Evolutionary conservation across 2,329 filamentous ascomycete species (phyloP), one percentile per base, ranked within the genome.

Genomic region (Diplodia scrobiculata): DNA sequence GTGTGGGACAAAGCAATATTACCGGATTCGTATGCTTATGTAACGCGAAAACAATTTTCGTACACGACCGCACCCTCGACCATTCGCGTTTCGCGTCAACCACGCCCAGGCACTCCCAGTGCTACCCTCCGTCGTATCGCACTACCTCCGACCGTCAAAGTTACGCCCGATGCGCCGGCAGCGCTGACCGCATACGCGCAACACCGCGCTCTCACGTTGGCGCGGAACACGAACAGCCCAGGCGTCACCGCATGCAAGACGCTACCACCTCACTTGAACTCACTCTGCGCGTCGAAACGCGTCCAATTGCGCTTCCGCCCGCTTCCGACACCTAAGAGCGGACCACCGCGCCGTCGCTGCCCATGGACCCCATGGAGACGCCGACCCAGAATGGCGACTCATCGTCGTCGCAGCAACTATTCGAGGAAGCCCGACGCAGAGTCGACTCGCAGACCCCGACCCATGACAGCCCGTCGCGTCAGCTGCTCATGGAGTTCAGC

Each of bases 401-500:
- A n/a, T 53, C 63, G 47, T 53, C 63, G 47, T 47, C 62, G 54
- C 52, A 47, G 32, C 52, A 66, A 27, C 60, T 66, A 19, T 45
- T 62, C 47, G 19, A 47, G 13, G 66, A 67, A 52, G 34, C 52
- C 36, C 52, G 36, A 11, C 60, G 62, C n/a, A 25, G 41, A 34
- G 47, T 27, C 47, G 62, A 59, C 29, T 52, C 66, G 47, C 38
- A 51, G 13, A 48, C 41, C 5, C 50, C 29, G 36, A 45, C 51
- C 58, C 25, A 72, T 34, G 74, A 77, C 34, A 78, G 76, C 63
- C 76, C 76, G 2, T 72, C 73, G 1, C 72, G 73, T 27, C 73
- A 75, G 62, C 69, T 80, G 19, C 69, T 76, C 11, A 70, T 77
- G 47, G 81, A 83, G 36, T 78, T 82, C 69, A 76, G 76, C 63